A percentile compares a stretch with the other conserved stretches of the same genome.
These are phyloP conservation scores for Colletotrichum caudatum DNA, from an alignment of 2,329 filamentous ascomycete genomes.

Conservation along the genomic window DNA sequence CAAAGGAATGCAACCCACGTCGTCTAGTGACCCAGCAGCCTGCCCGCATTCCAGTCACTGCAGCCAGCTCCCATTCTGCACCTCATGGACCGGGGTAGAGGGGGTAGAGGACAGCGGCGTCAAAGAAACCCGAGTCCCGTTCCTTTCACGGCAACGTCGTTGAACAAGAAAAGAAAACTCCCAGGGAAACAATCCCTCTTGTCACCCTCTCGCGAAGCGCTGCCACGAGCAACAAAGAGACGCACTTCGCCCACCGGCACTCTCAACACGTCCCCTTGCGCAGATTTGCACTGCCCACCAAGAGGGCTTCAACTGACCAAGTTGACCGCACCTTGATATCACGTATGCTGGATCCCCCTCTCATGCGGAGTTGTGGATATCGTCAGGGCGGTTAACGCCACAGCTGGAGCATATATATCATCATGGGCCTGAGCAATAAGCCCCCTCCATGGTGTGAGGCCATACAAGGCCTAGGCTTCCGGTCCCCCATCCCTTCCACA, in stretches of 20 bases:
- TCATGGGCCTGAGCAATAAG: background rate
- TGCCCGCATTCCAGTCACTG: conserved; percentile 39
- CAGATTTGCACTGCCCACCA: background rate
- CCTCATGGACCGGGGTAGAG: conserved; percentile 24
- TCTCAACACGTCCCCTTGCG: background rate
- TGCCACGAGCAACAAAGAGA: conserved; percentile 27
- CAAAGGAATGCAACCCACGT: conserved; percentile 40
- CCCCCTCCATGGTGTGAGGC: background rate
- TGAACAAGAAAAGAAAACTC: conserved; percentile 22
- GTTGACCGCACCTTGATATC: conserved; percentile 14
- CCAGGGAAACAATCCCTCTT: conserved; percentile 20
- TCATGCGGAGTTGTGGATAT: conserved; percentile 1
- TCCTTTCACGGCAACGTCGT: conserved; percentile 30
- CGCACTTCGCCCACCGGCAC: conserved; percentile 9
- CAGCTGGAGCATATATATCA: background rate
- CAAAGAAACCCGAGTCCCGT: conserved; percentile 18
- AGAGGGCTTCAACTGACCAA: background rate
- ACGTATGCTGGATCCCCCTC: background rate
- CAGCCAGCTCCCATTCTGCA: conserved; percentile 14
- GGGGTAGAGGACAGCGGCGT: conserved; percentile 16
- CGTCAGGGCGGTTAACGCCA: conserved; percentile 16
- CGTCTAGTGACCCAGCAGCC: conserved; percentile 38
- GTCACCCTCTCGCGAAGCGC: conserved; percentile 19
- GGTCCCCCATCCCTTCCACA: conserved; percentile 5
- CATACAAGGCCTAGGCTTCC: background rate